These are phyloP conservation scores for Fusarium chlamydosporum DNA, from an alignment of 2,329 filamentous ascomycete genomes.

Conservation along the genomic window DNA sequence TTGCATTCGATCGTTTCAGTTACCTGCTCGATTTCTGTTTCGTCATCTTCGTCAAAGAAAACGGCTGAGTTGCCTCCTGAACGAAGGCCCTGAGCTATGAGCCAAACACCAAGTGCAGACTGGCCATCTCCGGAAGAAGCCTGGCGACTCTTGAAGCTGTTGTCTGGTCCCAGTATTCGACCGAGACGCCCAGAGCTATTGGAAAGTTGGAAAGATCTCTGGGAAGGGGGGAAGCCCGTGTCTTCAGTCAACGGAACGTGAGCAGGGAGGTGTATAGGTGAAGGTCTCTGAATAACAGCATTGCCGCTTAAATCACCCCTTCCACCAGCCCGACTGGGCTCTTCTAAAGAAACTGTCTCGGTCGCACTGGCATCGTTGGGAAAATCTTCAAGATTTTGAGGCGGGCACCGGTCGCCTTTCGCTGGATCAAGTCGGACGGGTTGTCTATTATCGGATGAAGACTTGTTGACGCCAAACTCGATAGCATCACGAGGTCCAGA, in stretches of 20 bases:
- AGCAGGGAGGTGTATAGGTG: background rate
- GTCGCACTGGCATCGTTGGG: background rate
- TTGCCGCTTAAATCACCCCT: background rate
- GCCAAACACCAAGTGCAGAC: slow-evolving; percentile 56
- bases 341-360: background rate
- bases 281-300: background rate
- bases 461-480: slow-evolving; percentile 57
- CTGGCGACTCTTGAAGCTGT: slow-evolving; percentile 51
- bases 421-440: slow-evolving; percentile 8
- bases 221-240: slow-evolving; percentile 21
- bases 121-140: slow-evolving; percentile 54
- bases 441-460: slow-evolving; percentile 11
- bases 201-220: slow-evolving; percentile 40
- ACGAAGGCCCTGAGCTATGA: slow-evolving; percentile 55
- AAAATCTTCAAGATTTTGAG: background rate
- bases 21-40: background rate
- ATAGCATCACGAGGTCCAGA: slow-evolving; percentile 65
- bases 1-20: background rate
- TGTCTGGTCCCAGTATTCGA: slow-evolving; percentile 44
- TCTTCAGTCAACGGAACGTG: slow-evolving; percentile 18
- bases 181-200: slow-evolving; percentile 39
- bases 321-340: background rate
- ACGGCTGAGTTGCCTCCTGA: slow-evolving; percentile 49
- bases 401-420: slow-evolving; percentile 6
- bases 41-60: slow-evolving; percentile 33